phyloP scores from a whole-genome alignment of 352 stramenopile genomes.

The Phytophthora foliorum region DNA sequence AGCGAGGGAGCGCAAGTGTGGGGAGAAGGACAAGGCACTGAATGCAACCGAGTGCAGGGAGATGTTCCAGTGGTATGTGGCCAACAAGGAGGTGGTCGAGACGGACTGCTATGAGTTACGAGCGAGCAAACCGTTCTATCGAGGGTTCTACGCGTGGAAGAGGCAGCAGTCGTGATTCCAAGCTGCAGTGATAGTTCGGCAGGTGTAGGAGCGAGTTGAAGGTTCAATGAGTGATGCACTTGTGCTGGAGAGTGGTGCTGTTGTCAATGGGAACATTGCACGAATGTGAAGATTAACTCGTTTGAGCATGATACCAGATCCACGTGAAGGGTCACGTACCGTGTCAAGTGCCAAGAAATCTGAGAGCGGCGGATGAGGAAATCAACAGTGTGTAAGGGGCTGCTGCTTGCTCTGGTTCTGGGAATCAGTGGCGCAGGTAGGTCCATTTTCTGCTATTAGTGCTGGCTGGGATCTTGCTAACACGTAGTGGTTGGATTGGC shows the following conservation, averaged over 20 bases:
- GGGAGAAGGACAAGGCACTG: slow-evolving; percentile 10
- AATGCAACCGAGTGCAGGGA: slow-evolving; percentile 24
- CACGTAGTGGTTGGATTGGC: slow-evolving; percentile 1
- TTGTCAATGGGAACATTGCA: neutral
- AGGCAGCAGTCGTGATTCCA: slow-evolving; percentile 19
- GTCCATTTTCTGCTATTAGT: neutral
- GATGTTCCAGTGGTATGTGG: slow-evolving; percentile 68
- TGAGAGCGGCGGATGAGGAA: slow-evolving; percentile 13
- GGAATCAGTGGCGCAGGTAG: slow-evolving; percentile 10
- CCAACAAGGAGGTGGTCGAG: slow-evolving; percentile 53
- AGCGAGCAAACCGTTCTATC: slow-evolving; percentile 40
- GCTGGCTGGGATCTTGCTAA: too few species aligned
- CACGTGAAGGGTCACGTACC: neutral
- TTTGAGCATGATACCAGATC: neutral
- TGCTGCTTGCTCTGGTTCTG: neutral
- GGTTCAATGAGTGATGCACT: neutral
- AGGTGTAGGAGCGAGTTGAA: neutral
- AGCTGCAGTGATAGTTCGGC: neutral
- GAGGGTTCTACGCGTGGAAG: slow-evolving; percentile 41
- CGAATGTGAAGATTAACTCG: neutral
- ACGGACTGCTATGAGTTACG: slow-evolving; percentile 49
- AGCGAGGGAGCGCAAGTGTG: slow-evolving; percentile 42
- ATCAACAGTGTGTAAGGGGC: neutral
- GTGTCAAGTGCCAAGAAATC: neutral
- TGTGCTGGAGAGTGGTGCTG: neutral